Evolutionary conservation across 192 early-diverging fungal species (phyloP), one percentile per base, ranked within the genome.

Genomic region (Tieghemiomyces parasiticus): DNA sequence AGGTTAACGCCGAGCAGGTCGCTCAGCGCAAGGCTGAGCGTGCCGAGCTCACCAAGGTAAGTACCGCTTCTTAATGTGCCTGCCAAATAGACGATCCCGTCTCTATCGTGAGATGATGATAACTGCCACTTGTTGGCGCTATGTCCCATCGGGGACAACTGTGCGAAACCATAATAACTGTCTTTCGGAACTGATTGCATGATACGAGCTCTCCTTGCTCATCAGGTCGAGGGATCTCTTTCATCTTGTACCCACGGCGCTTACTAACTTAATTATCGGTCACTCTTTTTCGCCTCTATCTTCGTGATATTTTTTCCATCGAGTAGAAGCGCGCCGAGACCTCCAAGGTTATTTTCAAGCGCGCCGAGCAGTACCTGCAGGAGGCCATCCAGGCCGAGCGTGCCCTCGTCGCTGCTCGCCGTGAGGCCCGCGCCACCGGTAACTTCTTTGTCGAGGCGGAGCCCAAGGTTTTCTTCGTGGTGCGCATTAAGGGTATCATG

Each of bases 401-500:
- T 47, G 78, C 90, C 48, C 89, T 94, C 75, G 78, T 95, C 74
- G 85, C 90, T 70, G 90, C 95, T 48, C 77, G 80, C 71, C 91
- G 96, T 73, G 83, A 88, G 78, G 94, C 96, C 75, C 91, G 89
- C 78, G 78, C 83, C 69, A 63, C 72, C 56, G 91, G 91, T 66
- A 84, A 81, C 78, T 96, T 89, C 81, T 97, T 91, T 77, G 93
- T 99, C 35, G 83, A 92, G 53, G 85, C 89, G 55, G 87, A 99
- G 78, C 79, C 90, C 75, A 94, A 95, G 82, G 87, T 99, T 54
- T 91, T 89, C 63, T 95, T 99, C 63, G 93, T 99, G 61, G 76
- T 99, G 77, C 91, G 95, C 78, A 91, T 95, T 77, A 97, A 95
- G 86, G 94, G 92, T 95, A 93, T 99, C 85, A 97, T 93, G 87